Base-by-base conservation (phyloP, 1,284 basidiomycete genomes). In the Irpex sp. region DNA sequence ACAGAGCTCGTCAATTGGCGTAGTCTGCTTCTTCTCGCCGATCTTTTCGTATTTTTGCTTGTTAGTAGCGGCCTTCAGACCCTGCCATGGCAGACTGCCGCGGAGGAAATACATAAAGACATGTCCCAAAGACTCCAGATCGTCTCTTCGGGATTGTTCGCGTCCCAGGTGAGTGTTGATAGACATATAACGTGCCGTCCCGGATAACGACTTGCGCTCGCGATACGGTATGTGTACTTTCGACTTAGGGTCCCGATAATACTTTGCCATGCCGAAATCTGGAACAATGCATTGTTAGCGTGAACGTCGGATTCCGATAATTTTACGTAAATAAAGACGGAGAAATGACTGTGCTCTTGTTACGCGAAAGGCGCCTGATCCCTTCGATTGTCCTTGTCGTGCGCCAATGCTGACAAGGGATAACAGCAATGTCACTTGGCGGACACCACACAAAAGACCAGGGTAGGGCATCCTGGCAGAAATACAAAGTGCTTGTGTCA, bases 31-130 rank as follows among this genome's bases (percentile, higher is more conserved):
- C 88, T 98, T 98, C 82, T 98, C 96, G 66, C 95, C 95, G 75
- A 98, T 98, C 82, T 97, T 97, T 81, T 98, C 96, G 79, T 97
- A 98, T 82, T 97, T 97, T 80, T 97, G 94, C 82, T 97, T 97
- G 82, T 97, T 97, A 65, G 94, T 97, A 19, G 94, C 94, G 48
- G 94, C 96, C 79, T 97, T 97, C 69, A 98, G 86, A 60, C 96
- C 96, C 75, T 98, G 96, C 96, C 95, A 98, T 34, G 96, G 96
- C 58, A 97, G 77, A 65, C 93, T 92, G 44, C 96, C 96, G 61
- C 96, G 87, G 58, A 97, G 78, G 78, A 98, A 97, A 82, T 98
- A 98, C 91, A 98, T 96, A 80, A 98, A 97, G 68, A 98, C 96
- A 78, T 98, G 95, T 4, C 96, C 96, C 5, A 98, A 84, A 2